Percentiles rank a stretch among this genome's conserved stretches.
Evolutionary conservation across 257 asterid species (phyloP).

Genomic region (Forsythia viridissima): DNA sequence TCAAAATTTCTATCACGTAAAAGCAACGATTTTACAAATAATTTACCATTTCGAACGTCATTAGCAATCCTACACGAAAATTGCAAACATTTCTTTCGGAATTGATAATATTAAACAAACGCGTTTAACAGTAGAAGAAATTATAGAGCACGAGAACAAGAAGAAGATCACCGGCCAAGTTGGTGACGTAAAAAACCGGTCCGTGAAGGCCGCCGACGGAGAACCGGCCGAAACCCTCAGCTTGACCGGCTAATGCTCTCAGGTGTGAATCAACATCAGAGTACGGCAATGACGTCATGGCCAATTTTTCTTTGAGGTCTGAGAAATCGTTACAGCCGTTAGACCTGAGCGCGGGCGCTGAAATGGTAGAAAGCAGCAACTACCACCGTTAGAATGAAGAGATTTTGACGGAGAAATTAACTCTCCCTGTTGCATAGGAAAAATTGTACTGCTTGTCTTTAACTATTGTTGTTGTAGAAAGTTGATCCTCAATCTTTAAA

Average conservation of each 20-base stretch:
- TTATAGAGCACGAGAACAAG: not conserved
- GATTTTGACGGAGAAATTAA: not conserved
- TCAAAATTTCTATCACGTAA: not conserved
- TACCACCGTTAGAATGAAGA: not conserved
- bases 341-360: not conserved
- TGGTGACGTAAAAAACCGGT: slow-evolving; percentile 58
- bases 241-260: slow-evolving; percentile 65
- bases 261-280: slow-evolving; percentile 57
- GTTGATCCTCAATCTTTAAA: too few relatives aligned
- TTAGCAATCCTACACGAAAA: not conserved
- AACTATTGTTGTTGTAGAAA: too few relatives aligned
- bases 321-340: not conserved
- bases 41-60: not conserved
- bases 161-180: slow-evolving; percentile 52
- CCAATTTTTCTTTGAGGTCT: not conserved
- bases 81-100: not conserved
- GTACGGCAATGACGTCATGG: slow-evolving; percentile 56
- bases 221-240: slow-evolving; percentile 86
- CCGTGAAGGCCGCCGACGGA: slow-evolving; percentile 80
- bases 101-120: not conserved
- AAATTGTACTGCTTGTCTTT: too few relatives aligned
- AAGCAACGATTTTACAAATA: not conserved
- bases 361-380: not conserved
- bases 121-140: not conserved
- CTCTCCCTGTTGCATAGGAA: too few relatives aligned